Evolutionary conservation across 2,329 filamentous ascomycete genomes (phyloP), one percentile per base, ranked within the genome.

Genomic region (Daldinia sp.): DNA sequence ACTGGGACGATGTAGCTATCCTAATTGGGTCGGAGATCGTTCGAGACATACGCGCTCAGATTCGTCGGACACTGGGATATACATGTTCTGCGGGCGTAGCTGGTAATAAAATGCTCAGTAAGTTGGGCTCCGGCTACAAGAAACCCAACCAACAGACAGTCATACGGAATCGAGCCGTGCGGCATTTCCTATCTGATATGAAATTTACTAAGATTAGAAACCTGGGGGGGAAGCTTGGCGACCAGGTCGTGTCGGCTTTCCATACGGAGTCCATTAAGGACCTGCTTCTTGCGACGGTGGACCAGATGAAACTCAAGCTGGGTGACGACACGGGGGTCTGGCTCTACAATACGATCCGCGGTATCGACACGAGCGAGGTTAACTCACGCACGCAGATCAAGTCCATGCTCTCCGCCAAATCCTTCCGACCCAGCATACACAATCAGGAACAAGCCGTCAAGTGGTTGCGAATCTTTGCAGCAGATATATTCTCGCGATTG

Each of bases 201-300:
- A 97, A 96, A 73, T 94, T 97, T 73, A 96, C 93, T 13, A 97
- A 97, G 77, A 95, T 99, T 55, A 86, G 94, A 13, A 96, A 94
- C 76, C 80, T 99, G n/a, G 95, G 95, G 25, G 95, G 95, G 19
- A 98, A 98, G 78, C 82, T 98, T 27, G 95, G 95, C 4, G 92
- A 96, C 53, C 91, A 96, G 68, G 87, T 97, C 7, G 88, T 90
- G 1, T 85, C 89, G n/a, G 84, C 84, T 13, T 98, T 97, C 76
- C 87, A 87, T 61, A 96, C 92, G 0, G 93, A 97, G 60, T 82
- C 85, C 23, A 87, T 98, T 60, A 86, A 84, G 45, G 92, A 96
- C 23, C 81, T 98, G 32, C 81, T 96, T 4, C 79, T 83, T 3
- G 84, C 96, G 7, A 78, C 93, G 0, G 72, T 95, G 29, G 89